Evolutionary conservation across 169 alveolate species (phyloP), one percentile per base, ranked within the genome.

Genomic region (Plasmodium gaboni): DNA sequence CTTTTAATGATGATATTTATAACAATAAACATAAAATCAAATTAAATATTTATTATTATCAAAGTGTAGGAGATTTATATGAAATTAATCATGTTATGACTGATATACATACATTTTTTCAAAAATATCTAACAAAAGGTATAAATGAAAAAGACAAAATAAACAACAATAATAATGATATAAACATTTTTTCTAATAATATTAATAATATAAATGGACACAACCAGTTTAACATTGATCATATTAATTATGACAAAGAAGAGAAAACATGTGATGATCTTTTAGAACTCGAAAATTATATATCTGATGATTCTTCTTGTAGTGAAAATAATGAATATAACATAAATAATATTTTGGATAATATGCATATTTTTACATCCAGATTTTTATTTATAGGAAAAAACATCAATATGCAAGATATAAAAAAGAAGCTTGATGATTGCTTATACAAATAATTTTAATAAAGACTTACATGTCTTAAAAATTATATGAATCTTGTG

Each of bases 351-450:
- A 61, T 86, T n/a, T 70, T 86, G 51, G 48, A 48, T 17, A 59
- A 69, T 51, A 26, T 12, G 1, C 55, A 70, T 24, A 28, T 46
- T 64, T 86, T 86, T 48, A 13, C 67, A 0, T 86, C 92, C 12
- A 22, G 24, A 15, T 86, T 86, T 73, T 73, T 86, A 61, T 86
- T 86, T 67, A 86, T 86, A 86, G 92, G 92, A n/a, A 86, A 86
- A 60, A 22, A 71, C 17, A 86, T 86, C 19, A 74, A 86, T 48
- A 59, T 46, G 53, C 87, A 86, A 67, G 32, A 38, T 46, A 19
- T 86, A 50, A 57, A 28, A 57, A 63, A 26, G 0, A 70, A 70
- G 63, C 72, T 86, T 9, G 72, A 44, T 22, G 68, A 72, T 13
- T 86, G 92, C 15, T 19, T 86, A 17, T 80, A 57, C 46, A 53